Conservation (phyloP, 371 early-diverging fungal species). For the Haplosporangium sp. region DNA sequence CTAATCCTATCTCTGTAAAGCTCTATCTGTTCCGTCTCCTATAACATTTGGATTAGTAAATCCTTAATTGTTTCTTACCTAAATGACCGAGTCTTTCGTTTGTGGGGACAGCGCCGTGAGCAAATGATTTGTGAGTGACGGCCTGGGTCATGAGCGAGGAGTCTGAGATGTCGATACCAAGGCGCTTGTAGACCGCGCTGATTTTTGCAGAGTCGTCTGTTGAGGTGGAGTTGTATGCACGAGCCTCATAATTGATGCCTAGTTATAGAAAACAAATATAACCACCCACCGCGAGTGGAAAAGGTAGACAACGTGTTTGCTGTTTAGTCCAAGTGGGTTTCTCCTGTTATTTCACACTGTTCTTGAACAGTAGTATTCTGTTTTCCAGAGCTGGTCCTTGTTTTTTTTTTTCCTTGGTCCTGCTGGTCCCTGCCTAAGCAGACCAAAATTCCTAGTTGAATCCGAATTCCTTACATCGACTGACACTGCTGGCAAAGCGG, state of each 20-base stretch:
- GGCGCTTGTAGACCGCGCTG: slow-evolving; percentile 37
- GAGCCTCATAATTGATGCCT: slow-evolving; percentile 44
- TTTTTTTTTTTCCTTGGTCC: neutral
- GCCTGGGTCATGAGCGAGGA: slow-evolving; percentile 65
- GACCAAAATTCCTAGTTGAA: neutral
- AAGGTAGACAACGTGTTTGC: neutral
- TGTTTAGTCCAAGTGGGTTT: neutral
- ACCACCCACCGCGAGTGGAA: neutral
- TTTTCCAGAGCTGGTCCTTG: too few relatives aligned
- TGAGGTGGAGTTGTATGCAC: slow-evolving; percentile 21
- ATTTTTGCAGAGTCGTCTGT: slow-evolving; percentile 27
- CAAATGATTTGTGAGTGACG: slow-evolving; percentile 79
- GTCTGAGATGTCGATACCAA: slow-evolving; percentile 62
- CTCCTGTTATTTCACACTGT: too few relatives aligned
- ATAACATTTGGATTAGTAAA: neutral
- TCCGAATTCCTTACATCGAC: slow-evolving; percentile 33
- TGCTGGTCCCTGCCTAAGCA: neutral
- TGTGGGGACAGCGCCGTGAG: slow-evolving; percentile 66
- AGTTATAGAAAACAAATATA: neutral
- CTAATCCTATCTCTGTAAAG: neutral
- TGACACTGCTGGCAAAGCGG: slow-evolving; percentile 30
- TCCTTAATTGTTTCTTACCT: slow-evolving; percentile 53
- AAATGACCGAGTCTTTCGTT: slow-evolving; percentile 76
- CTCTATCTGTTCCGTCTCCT: neutral
- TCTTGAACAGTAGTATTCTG: too few relatives aligned